Percentiles rank a stretch among this genome's conserved stretches.
Conservation (phyloP, 345 rosid genomes). For the Eucalyptus pauciflora region DNA sequence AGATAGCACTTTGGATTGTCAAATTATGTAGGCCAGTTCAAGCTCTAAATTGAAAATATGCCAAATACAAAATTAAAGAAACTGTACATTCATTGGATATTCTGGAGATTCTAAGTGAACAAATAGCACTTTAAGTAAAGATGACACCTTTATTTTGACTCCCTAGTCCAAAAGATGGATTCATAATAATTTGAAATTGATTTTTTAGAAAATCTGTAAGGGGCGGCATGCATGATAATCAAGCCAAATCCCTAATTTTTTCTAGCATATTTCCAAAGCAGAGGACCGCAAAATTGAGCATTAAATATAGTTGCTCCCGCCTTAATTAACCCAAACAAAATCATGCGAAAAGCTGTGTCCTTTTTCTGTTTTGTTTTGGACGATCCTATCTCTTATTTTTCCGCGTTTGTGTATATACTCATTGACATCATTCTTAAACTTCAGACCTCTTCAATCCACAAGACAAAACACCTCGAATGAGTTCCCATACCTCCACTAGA, state of each 20-base stretch:
- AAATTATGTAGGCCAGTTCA: too few relatives aligned
- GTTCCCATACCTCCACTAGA: not conserved
- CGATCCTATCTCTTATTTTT: too few relatives aligned
- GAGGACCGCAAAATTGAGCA: not conserved
- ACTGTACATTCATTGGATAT: too few relatives aligned
- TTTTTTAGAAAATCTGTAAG: fast-evolving
- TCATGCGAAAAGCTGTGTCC: too few relatives aligned
- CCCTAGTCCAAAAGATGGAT: not conserved
- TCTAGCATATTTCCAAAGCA: too few relatives aligned
- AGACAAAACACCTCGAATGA: not conserved
- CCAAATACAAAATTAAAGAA: too few relatives aligned
- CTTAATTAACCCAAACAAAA: too few relatives aligned
- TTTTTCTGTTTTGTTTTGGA: too few relatives aligned
- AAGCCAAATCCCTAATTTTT: not conserved
- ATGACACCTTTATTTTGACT: not conserved
- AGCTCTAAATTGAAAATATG: too few relatives aligned
- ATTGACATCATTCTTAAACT: not conserved
- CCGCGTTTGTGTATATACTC: not conserved
- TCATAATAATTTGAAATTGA: not conserved
- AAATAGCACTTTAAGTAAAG: not conserved
- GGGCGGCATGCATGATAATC: not conserved
- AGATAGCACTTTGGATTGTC: too few relatives aligned
- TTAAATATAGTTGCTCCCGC: not conserved
- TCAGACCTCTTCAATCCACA: not conserved
- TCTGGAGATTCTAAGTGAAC: too few relatives aligned